Conservation (phyloP, 139 green algal species). For the Tetradesmus lagerheimii region DNA sequence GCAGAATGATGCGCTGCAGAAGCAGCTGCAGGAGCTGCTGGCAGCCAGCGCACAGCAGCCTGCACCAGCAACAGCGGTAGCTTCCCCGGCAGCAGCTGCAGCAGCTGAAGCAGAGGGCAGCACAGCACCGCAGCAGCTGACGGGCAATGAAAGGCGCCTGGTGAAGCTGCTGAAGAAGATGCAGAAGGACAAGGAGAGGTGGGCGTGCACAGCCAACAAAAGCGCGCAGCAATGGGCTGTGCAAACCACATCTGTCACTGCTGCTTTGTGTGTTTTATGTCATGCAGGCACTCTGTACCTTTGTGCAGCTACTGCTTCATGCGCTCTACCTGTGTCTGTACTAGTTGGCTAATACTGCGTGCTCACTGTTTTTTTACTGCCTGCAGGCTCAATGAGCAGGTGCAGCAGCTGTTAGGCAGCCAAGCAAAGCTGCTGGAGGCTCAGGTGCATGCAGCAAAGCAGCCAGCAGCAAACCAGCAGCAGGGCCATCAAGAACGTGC, state of each 20-base stretch:
- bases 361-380: neutral
- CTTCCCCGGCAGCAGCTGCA: neutral
- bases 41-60: neutral
- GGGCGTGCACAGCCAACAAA: neutral
- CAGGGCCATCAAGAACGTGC: neutral
- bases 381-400: neutral
- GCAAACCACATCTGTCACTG: neutral
- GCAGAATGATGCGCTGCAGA: neutral
- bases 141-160: neutral
- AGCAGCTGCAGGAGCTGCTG: neutral
- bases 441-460: neutral
- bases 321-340: neutral
- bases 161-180: neutral
- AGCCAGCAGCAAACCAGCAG: neutral
- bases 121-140: neutral
- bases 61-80: neutral
- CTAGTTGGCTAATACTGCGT: no score
- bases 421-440: slow-evolving; percentile 4
- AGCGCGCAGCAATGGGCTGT: neutral
- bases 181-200: slow-evolving; percentile 25
- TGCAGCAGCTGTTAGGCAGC: slow-evolving; percentile 23
- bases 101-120: neutral
- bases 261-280: no score
- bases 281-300: neutral
- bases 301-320: neutral